A percentile compares a stretch with the other conserved stretches of the same genome.
phyloP scores from a whole-genome alignment of 441 rosid species.

The Brassica hybrid region DNA sequence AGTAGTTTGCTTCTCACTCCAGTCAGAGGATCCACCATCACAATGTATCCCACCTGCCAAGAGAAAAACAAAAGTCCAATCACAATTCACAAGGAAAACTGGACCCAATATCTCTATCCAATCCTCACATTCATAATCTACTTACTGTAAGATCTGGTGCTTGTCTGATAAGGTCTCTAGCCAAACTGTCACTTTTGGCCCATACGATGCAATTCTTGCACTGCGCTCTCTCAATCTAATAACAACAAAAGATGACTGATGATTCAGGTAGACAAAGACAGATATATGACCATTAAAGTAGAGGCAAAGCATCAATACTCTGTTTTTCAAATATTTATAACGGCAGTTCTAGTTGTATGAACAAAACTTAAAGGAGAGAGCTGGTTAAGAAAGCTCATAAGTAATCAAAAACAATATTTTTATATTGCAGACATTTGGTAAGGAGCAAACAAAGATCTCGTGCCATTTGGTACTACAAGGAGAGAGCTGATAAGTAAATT shows the following conservation, averaged over 20 bases:
- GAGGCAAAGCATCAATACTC: conserved; percentile 21
- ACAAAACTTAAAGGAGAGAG: not conserved
- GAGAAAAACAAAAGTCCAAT: not conserved
- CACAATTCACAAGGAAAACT: no score
- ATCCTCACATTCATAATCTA: conserved; percentile 18
- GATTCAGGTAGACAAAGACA: conserved; percentile 18
- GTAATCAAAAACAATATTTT: not conserved
- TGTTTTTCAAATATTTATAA: not conserved
- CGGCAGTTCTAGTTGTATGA: not conserved
- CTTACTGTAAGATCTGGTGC: conserved; percentile 64
- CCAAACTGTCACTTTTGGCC: conserved; percentile 89
- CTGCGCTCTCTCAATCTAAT: conserved; percentile 63
- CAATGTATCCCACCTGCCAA: conserved; percentile 87
- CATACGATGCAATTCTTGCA: conserved; percentile 85
- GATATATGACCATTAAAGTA: not conserved
- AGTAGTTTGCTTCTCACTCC: conserved; percentile 64
- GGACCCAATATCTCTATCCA: not conserved
- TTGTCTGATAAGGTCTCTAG: conserved; percentile 69
- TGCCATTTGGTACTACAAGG: not conserved
- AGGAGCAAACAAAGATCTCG: not conserved
- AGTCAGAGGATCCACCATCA: conserved; percentile 74
- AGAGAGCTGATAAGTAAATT: not conserved
- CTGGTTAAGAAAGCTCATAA: not conserved
- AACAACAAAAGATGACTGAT: conserved; percentile 8
- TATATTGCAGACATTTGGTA: not conserved